Base-by-base conservation (phyloP, 768 basidiomycete genomes). In the Royoungia palumana region DNA sequence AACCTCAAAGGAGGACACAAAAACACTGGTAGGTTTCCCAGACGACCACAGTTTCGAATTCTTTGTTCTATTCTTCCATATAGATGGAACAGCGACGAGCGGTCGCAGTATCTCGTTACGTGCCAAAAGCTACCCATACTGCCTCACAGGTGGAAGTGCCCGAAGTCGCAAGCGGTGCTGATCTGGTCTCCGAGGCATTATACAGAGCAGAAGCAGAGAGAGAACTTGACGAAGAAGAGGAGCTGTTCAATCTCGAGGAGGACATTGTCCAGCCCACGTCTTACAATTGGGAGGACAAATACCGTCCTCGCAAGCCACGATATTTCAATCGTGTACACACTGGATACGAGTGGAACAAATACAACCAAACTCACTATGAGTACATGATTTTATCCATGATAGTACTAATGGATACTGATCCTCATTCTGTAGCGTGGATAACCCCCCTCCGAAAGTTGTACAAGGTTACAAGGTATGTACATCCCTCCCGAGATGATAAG, bases 331-430 rank as follows among this genome's bases (percentile, higher is more conserved):
- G 96, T 49, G 96, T 98, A 21, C 94, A 98, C 63, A 99, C 96
- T 25, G 96, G 96, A 22, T 99, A 95, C 65, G 96, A 99, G 67
- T 99, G 96, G 96, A 98, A 95, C 76, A 98, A 97, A 75, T 99
- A 98, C 70, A 98, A 98, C 68, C 95, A 98, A 68, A 98, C 96
- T 4, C 96, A 98, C 72, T 99, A 98, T 69, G 96, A 97, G 92
- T 95, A 73, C 55, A 19, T 51, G 19, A 47, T 37, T 47, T 41
- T 13, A 38, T 49, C 11, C 17, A 12, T 38, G 41, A 35, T 17
- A 25, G 30, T n/a, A 25, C 17, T 36, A 27, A 44, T 13, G 38
- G 50, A 47, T 35, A 38, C 35, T 60, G 20, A 45, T 50, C 37
- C 51, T 67, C 12, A 20, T 46, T 41, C 49, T 42, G 10, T 58